phyloP scores from a whole-genome alignment of 495 filamentous ascomycete species.

The Lepraria neglecta region DNA sequence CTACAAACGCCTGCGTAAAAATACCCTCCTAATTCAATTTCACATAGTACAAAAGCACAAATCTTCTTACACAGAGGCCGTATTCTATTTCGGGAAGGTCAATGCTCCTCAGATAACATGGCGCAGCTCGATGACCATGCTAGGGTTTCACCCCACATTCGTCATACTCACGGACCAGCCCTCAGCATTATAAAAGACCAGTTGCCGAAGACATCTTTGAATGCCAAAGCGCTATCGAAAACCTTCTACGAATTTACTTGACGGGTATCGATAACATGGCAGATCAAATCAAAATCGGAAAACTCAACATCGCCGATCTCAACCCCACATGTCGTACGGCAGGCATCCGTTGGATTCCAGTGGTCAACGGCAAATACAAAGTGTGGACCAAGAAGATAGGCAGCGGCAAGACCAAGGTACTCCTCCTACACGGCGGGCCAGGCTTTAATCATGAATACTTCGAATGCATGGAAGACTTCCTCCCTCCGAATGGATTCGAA shows the following conservation, averaged over 20 bases:
- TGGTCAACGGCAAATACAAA: constrained; percentile 17
- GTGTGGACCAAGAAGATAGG: constrained; percentile 21
- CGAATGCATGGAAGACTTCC: constrained; percentile 20
- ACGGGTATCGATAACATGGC: no score
- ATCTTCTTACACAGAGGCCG: neutral
- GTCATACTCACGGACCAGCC: neutral
- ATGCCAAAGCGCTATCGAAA: neutral
- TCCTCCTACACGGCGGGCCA: constrained; percentile 19
- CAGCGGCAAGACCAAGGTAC: constrained; percentile 14
- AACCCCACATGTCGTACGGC: constrained; percentile 14
- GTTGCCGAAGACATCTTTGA: neutral
- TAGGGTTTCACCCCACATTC: neutral
- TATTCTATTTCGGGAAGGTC: constrained; percentile 15
- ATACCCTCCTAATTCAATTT: neutral
- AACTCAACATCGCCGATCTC: neutral
- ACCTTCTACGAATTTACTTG: neutral
- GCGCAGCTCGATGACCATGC: constrained; percentile 5
- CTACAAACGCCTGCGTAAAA: no score
- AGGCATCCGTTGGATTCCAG: constrained; percentile 18
- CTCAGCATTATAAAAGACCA: neutral
- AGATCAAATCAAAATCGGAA: no score
- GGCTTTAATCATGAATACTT: constrained; percentile 21
- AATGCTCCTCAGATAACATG: neutral
- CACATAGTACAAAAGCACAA: neutral
- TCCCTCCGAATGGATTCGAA: constrained; percentile 16